Percentiles rank a stretch among this genome's conserved stretches.
These are phyloP conservation scores for Candida boidinii DNA, from an alignment of 805 yeast genomes.

Conservation along the genomic window DNA sequence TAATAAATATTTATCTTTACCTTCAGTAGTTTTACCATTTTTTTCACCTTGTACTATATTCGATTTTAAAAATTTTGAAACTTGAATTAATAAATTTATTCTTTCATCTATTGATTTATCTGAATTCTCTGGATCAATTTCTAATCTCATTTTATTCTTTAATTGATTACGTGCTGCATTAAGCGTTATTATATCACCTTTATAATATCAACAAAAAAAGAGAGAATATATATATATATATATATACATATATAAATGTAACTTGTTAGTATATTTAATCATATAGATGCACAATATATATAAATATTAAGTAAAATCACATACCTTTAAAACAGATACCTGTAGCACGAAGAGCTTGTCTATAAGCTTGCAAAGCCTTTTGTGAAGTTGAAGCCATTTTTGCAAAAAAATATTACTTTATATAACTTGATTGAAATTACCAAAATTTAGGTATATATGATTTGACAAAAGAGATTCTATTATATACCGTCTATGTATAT, in stretches of 20 bases:
- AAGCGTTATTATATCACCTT: conserved; percentile 38
- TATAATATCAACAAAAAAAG: neutral
- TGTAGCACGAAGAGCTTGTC: conserved; percentile 61
- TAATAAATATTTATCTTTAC: conserved; percentile 40
- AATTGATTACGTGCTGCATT: conserved; percentile 54
- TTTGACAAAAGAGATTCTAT: no score
- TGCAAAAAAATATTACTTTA: no score
- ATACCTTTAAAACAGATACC: conserved; percentile 50
- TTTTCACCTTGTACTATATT: conserved; percentile 84
- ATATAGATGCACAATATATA: neutral
- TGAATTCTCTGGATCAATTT: conserved; percentile 32
- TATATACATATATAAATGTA: no score
- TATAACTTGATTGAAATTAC: no score
- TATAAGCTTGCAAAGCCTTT: conserved; percentile 40
- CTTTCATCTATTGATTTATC: conserved; percentile 39
- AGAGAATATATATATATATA: no score
- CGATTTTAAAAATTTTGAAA: conserved; percentile 56
- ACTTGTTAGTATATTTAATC: neutral
- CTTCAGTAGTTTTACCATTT: conserved; percentile 25
- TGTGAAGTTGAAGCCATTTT: conserved; percentile 10
- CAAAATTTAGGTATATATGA: no score
- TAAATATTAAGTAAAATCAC: conserved; percentile 17
- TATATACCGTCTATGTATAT: no score
- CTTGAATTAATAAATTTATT: conserved; percentile 52
- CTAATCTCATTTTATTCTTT: conserved; percentile 39